Base-by-base conservation (phyloP, 73 alveolate genomes). In the Paramecium bursaria region DNA sequence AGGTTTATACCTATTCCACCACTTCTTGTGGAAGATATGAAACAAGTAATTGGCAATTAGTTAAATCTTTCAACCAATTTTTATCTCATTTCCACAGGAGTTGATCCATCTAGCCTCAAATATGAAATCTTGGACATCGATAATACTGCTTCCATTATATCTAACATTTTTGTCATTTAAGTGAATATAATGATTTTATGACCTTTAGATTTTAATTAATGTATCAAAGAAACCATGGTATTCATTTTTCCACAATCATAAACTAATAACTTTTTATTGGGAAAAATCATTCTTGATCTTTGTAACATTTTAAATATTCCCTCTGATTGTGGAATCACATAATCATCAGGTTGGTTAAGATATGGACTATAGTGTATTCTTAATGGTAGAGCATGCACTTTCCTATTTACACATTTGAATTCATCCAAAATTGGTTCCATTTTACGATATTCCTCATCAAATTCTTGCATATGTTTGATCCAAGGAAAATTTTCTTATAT, bases 1-100 rank as follows among this genome's bases (percentile, higher is more conserved):
- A 98, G 88, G 88, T 97, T 98, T 61, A 98, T 90, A 19, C 99
- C 99, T 23, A 98, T 95, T 13, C 99, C 99, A 25, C 99, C 99
- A 46, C 98, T 94, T 35, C 99, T 88, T 3, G 99, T 98, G 23
- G 99, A 95, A 6, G 99, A 97, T 26, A 98, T 97, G 86, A 98
- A 98, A 61, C 99, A 93, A 93, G 97, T 97, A 4, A 98, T 94
- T 86, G 94, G 94, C 19, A 94, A 88, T 91, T 98, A 86, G 67
- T 96, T 97, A 91, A 96, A 96, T 49, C 90, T 90, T 74, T 97
- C 99, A 27, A 96, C 99, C 21, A 97, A 75, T 86, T 91, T 96
- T 77, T 97, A 92, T 60, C 99, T 90, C 90, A 92, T 90, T 74
- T 97, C 99, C 6, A 97, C 99, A 79, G 97, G 96, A 15, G 98